These are phyloP conservation scores for Ampelocalamus luodianensis DNA, from an alignment of 176 grass and related monocot species.

Conservation along the genomic window DNA sequence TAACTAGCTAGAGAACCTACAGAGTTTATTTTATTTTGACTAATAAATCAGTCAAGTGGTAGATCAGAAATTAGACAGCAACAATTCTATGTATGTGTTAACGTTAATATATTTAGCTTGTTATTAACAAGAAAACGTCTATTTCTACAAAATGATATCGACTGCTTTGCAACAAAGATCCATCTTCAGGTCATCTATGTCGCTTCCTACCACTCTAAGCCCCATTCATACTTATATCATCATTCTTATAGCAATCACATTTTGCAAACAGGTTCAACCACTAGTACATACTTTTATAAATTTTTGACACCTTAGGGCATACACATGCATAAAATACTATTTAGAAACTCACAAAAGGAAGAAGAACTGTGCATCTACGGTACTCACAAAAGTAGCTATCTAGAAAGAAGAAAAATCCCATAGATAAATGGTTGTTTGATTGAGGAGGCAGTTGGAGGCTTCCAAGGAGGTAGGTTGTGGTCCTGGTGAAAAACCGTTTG, in stretches of 20 bases:
- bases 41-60: not conserved
- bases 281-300: not conserved
- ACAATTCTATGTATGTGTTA: not conserved
- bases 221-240: not conserved
- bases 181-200: not conserved
- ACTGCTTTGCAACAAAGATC: not conserved
- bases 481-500: conserved; percentile 55
- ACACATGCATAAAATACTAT: not conserved
- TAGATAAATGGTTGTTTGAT: not conserved
- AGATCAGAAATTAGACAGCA: not conserved
- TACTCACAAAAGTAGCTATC: conserved; percentile 1
- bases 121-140: too few species aligned
- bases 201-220: not conserved
- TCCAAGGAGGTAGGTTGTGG: conserved; percentile 61
- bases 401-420: not conserved
- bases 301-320: not conserved
- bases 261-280: not conserved
- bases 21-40: not conserved
- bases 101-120: not conserved
- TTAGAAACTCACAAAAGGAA: not conserved
- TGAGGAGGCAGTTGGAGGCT: conserved; percentile 37
- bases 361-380: not conserved
- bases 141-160: not conserved
- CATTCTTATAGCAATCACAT: not conserved
- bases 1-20: not conserved